These are phyloP conservation scores for Postia placenta DNA, from an alignment of 768 basidiomycete species.

Conservation along the genomic window DNA sequence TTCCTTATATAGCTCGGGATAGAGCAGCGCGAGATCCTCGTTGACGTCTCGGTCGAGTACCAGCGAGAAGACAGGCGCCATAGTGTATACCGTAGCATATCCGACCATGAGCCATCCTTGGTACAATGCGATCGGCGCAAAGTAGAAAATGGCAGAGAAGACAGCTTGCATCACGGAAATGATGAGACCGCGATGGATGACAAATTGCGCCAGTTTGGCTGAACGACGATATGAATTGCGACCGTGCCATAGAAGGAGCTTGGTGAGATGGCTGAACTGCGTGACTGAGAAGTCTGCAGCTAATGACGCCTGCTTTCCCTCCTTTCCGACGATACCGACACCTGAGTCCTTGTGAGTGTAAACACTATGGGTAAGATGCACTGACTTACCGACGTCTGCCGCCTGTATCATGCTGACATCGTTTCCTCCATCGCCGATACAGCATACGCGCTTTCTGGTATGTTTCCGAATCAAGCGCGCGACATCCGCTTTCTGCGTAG, in stretches of 20 bases:
- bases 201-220: slow-evolving; percentile 96
- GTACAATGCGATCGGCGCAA: slow-evolving; percentile 94
- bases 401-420: slow-evolving; percentile 99
- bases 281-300: slow-evolving; percentile 98
- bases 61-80: slow-evolving; percentile 97
- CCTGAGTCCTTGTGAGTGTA: slow-evolving; percentile 37
- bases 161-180: slow-evolving; percentile 98
- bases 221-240: slow-evolving; percentile 98
- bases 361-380: neutral
- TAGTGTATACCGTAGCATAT: slow-evolving; percentile 94
- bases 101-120: slow-evolving; percentile 98
- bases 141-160: slow-evolving; percentile 89
- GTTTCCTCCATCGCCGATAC: slow-evolving; percentile 98
- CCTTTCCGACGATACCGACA: slow-evolving; percentile 97
- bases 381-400: slow-evolving; percentile 85
- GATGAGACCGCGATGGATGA: slow-evolving; percentile 95
- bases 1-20: slow-evolving; percentile 98
- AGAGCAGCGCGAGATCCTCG: slow-evolving; percentile 90
- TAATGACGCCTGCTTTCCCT: slow-evolving; percentile 98
- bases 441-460: slow-evolving; percentile 95
- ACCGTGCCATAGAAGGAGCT: slow-evolving; percentile 97
- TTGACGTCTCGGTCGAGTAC: slow-evolving; percentile 95
- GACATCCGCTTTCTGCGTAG: slow-evolving; percentile 98
- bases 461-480: slow-evolving; percentile 85
- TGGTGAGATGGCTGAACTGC: slow-evolving; percentile 93